Evolutionary conservation across 345 rosid species (phyloP), one percentile per base, ranked within the genome.

Genomic region (Dimocarpus longan): DNA sequence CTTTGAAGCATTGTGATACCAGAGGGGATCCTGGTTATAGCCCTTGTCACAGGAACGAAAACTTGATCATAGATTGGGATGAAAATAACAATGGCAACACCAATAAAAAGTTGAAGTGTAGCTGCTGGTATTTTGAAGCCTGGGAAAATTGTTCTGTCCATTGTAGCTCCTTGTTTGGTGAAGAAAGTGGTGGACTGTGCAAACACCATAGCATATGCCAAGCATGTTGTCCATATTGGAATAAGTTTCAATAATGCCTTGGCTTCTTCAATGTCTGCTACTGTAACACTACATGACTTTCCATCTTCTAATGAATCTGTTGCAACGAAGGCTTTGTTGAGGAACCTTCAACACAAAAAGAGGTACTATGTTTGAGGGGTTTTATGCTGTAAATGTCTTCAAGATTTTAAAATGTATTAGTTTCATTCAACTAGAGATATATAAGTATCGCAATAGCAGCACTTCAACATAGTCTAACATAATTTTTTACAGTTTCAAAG

Each of bases 131-230:
- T 69, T 28, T 74, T 32, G 46, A 88, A 76, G 59, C 82, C 67
- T 0, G 81, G 76, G 43, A 81, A 59, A 66, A 91, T 84, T 60
- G 85, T 57, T 84, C 93, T 85, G 84, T 91, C 89, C 93, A 91
- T 84, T 40, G 95, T 91, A 9, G 82, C 87, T 32, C 93, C 95
- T 86, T 91, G 95, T 70, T 87, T 91, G 24, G 93, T 91, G 44
- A 89, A 91, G 88, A 88, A 91, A 60, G 95, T 91, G 18, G 79
- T 66, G 76, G 87, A 65, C 82, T 91, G 95, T 46, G 90, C 86
- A 82, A 84, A 83, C 24, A 88, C 90, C 73, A 88, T 77, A 42
- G 89, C 95, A 46, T 87, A 89, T 16, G 85, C 82, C 80, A 87
- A 81, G 85, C 91, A 73, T 19, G 90, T 85, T 15, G 79, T 68